phyloP scores from a whole-genome alignment of 495 filamentous ascomycete species.

The Penicillium turbatum region DNA sequence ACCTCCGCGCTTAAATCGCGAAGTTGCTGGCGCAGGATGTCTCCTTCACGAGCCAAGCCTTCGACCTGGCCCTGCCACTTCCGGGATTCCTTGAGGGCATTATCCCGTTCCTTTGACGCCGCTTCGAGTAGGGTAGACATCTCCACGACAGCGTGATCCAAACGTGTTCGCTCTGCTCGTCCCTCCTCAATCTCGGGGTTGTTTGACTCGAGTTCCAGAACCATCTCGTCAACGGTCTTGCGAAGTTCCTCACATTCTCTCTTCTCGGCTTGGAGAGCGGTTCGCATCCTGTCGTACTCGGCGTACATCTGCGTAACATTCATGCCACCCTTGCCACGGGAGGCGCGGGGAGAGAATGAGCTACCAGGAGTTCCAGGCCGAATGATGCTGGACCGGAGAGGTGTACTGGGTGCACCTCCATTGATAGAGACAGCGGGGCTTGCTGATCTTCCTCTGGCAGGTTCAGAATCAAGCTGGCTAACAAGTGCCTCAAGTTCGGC shows the following conservation, averaged over 20 bases:
- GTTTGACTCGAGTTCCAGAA: constrained; percentile 54
- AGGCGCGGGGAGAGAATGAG: constrained; percentile 53
- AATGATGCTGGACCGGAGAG: constrained; percentile 30
- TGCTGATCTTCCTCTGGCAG: constrained; percentile 35
- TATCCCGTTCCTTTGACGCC: constrained; percentile 51
- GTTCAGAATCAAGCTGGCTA: constrained; percentile 59
- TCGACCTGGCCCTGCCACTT: constrained; percentile 71
- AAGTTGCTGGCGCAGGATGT: constrained; percentile 80
- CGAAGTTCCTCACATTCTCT: constrained; percentile 65
- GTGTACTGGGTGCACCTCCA: constrained; percentile 46
- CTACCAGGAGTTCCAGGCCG: constrained; percentile 44
- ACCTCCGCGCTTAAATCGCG: constrained; percentile 86
- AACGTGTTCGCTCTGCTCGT: constrained; percentile 48
- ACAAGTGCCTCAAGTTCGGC: constrained; percentile 71
- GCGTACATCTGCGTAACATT: constrained; percentile 65
- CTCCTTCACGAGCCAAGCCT: constrained; percentile 65
- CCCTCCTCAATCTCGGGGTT: constrained; percentile 61
- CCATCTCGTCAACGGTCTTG: constrained; percentile 75
- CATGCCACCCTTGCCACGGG: constrained; percentile 53
- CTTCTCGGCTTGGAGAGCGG: constrained; percentile 60
- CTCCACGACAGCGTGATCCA: constrained; percentile 65
- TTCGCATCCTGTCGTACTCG: constrained; percentile 58
- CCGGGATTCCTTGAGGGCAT: constrained; percentile 55
- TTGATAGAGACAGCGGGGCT: constrained; percentile 53
- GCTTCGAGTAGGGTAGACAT: constrained; percentile 68